Evolutionary conservation across 2,329 filamentous ascomycete genomes (phyloP).

Genomic region (Coniosporium uncinatum): DNA sequence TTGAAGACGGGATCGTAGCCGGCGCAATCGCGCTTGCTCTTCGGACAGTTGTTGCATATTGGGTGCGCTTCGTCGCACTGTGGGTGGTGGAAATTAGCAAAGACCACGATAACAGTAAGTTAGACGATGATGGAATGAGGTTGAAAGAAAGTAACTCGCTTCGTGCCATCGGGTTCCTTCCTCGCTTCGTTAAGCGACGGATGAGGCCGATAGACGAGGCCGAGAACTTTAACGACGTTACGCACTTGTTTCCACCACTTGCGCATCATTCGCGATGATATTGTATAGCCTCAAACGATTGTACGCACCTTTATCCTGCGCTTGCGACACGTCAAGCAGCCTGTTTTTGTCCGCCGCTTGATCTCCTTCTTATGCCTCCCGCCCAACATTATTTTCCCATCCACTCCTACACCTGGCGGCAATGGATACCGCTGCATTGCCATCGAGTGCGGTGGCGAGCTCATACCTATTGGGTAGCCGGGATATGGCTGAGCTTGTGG

Average conservation of each 20-base stretch:
- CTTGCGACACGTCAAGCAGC: conserved; percentile 53
- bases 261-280: conserved; percentile 11
- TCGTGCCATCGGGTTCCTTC: no score
- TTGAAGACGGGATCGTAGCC: conserved; percentile 89
- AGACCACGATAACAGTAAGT: background rate
- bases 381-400: conserved; percentile 51
- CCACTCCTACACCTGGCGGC: conserved; percentile 32
- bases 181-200: background rate
- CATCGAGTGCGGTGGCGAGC: conserved; percentile 36
- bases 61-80: conserved; percentile 97
- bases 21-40: conserved; percentile 81
- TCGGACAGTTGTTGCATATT: conserved; percentile 84
- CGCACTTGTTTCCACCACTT: background rate
- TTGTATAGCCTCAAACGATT: background rate
- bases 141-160: conserved; percentile 1
- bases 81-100: conserved; percentile 6
- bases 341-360: conserved; percentile 69
- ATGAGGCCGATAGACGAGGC: background rate
- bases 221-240: conserved; percentile 2
- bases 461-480: conserved; percentile 42
- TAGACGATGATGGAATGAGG: background rate
- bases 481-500: conserved; percentile 28
- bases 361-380: conserved; percentile 68
- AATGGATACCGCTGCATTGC: conserved; percentile 51
- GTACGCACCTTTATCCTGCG: conserved; percentile 66